Evolutionary conservation across 306 rosid genomes (phyloP).

Genomic region (Clitoria ternatea): DNA sequence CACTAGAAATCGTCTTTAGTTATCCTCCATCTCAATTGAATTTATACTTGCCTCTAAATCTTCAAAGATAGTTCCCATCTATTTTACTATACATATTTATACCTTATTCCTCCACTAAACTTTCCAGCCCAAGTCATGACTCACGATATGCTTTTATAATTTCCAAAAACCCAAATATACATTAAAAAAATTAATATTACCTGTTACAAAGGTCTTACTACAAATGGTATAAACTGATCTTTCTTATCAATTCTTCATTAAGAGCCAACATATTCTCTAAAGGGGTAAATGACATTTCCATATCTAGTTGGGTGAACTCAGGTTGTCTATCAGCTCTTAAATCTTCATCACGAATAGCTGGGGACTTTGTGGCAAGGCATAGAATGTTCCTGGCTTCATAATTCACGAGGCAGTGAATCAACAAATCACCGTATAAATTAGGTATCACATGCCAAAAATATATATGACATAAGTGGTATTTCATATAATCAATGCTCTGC

Average conservation of each 20-base stretch:
- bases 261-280: slow-evolving; percentile 81
- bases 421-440: slow-evolving; percentile 29
- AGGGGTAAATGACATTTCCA: slow-evolving; percentile 93
- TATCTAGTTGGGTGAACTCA: slow-evolving; percentile 95
- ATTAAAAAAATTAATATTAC: neutral
- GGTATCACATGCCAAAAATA: neutral
- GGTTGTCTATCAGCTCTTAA: slow-evolving; percentile 96
- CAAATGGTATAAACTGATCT: slow-evolving; percentile 44
- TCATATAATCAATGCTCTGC: neutral
- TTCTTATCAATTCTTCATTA: slow-evolving; percentile 90
- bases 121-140: neutral
- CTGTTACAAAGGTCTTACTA: neutral
- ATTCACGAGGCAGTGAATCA: slow-evolving; percentile 45
- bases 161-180: neutral
- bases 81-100: too few relatives aligned
- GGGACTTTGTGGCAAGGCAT: slow-evolving; percentile 98
- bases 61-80: neutral
- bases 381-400: slow-evolving; percentile 98
- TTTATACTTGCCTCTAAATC: slow-evolving; percentile 3
- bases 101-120: neutral
- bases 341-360: slow-evolving; percentile 97
- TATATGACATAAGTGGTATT: neutral
- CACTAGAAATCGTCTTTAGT: neutral
- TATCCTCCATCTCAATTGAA: neutral
- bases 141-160: neutral